Evolutionary conservation across 495 filamentous ascomycete species (phyloP).

Genomic region (Neurospora terricola): DNA sequence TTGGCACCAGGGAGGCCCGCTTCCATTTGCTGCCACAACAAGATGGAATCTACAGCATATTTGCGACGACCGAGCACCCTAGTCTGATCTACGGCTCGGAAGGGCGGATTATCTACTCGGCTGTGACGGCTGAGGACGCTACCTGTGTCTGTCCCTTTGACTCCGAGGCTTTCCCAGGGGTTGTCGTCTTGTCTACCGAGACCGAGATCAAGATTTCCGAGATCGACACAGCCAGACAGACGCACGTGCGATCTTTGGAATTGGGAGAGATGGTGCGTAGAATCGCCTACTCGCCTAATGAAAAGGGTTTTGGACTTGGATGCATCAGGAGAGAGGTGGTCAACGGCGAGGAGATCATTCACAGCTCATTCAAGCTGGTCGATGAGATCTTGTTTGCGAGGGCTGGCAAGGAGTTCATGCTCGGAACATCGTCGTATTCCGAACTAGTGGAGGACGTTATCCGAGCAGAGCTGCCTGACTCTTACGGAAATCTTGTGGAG

Average conservation of each 20-base stretch:
- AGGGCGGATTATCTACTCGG: slow-evolving; percentile 82
- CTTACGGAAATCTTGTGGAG: slow-evolving; percentile 55
- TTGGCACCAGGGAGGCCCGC: slow-evolving; percentile 75
- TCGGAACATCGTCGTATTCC: slow-evolving; percentile 44
- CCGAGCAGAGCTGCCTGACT: slow-evolving; percentile 59
- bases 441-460: slow-evolving; percentile 84
- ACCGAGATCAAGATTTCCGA: slow-evolving; percentile 67
- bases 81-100: slow-evolving; percentile 86
- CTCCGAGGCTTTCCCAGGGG: slow-evolving; percentile 64
- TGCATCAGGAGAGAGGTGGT: slow-evolving; percentile 57
- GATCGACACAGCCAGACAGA: slow-evolving; percentile 76
- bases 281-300: slow-evolving; percentile 70
- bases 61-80: slow-evolving; percentile 88
- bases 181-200: slow-evolving; percentile 71
- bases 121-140: slow-evolving; percentile 86
- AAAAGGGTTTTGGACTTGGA: slow-evolving; percentile 78
- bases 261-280: slow-evolving; percentile 78
- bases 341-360: slow-evolving; percentile 38
- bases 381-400: slow-evolving; percentile 41
- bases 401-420: slow-evolving; percentile 29
- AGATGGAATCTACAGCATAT: slow-evolving; percentile 59
- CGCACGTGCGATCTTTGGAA: slow-evolving; percentile 69
- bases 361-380: slow-evolving; percentile 40
- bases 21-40: slow-evolving; percentile 67
- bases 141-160: slow-evolving; percentile 75